Evolutionary conservation across 2,329 filamentous ascomycete genomes (phyloP).

Genomic region (Zasmidium cellare): DNA sequence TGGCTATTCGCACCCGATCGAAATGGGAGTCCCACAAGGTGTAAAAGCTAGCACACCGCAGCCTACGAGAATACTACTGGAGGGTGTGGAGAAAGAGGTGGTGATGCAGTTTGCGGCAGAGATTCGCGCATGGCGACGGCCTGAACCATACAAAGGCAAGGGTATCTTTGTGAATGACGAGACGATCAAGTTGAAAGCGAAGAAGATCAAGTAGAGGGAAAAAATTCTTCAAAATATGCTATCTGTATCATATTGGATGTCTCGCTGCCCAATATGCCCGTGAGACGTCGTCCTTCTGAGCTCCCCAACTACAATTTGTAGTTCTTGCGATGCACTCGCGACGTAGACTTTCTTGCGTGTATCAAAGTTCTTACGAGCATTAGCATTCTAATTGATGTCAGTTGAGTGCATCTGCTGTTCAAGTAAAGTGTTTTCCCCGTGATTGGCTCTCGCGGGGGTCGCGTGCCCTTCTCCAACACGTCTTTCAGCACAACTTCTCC

Average conservation of each 20-base stretch:
- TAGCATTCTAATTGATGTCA: no score
- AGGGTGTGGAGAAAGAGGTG: constrained; percentile 81
- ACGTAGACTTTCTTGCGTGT: no score
- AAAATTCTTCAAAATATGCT: no score
- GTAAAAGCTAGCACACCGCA: constrained; percentile 86
- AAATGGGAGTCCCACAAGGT: constrained; percentile 78
- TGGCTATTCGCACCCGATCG: constrained; percentile 93
- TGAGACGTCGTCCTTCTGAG: no score
- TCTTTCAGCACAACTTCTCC: background rate
- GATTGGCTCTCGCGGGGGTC: no score
- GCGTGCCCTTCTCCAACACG: background rate
- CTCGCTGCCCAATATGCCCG: no score
- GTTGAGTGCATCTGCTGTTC: no score
- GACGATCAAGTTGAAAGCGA: constrained; percentile 96
- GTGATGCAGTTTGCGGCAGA: constrained; percentile 89
- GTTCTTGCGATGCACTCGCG: no score
- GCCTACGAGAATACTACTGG: constrained; percentile 85
- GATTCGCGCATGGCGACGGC: constrained; percentile 83
- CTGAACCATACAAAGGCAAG: constrained; percentile 99
- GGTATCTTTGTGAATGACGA: constrained; percentile 97
- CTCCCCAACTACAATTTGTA: no score
- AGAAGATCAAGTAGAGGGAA: constrained; percentile 59
- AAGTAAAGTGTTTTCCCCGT: no score
- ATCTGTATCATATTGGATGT: no score
- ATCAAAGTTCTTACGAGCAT: no score